Percentiles rank a stretch among this genome's conserved stretches.
Conservation (phyloP, 345 rosid species). For the Pistacia atlantica region DNA sequence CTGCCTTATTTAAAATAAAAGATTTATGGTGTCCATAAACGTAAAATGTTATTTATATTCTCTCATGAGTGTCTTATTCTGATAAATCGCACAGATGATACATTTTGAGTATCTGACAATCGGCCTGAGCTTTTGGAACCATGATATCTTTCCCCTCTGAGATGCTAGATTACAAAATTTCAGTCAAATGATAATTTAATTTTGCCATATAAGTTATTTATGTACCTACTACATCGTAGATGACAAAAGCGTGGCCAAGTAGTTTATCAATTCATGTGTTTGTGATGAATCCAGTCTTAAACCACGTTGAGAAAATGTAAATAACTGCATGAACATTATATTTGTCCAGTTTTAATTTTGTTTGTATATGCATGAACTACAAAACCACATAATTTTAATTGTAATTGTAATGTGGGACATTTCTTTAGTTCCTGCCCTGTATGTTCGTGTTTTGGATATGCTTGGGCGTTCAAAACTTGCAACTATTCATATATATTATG, state of each 20-base stretch:
- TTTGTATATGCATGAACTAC: background rate
- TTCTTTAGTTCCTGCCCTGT: background rate
- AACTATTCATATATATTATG: background rate
- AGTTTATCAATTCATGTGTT: background rate
- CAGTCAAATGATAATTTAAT: background rate
- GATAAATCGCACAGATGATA: background rate
- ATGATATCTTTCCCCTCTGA: background rate
- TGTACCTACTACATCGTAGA: background rate
- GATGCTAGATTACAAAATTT: too few relatives aligned
- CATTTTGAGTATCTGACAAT: background rate
- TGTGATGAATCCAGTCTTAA: background rate
- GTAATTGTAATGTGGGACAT: background rate
- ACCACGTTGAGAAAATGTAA: background rate
- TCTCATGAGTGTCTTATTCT: background rate
- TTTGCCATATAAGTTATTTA: background rate
- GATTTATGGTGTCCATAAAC: background rate
- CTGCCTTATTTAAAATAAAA: background rate
- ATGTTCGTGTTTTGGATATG: background rate
- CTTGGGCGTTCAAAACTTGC: background rate
- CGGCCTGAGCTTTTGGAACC: background rate
- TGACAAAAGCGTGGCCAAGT: background rate
- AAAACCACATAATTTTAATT: too few relatives aligned
- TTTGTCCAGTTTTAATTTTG: background rate
- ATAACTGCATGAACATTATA: background rate
- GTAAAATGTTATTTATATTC: background rate